Evolutionary conservation across 192 early-diverging fungal genomes (phyloP), one percentile per base, ranked within the genome.

Genomic region (Backusella psychrophila): DNA sequence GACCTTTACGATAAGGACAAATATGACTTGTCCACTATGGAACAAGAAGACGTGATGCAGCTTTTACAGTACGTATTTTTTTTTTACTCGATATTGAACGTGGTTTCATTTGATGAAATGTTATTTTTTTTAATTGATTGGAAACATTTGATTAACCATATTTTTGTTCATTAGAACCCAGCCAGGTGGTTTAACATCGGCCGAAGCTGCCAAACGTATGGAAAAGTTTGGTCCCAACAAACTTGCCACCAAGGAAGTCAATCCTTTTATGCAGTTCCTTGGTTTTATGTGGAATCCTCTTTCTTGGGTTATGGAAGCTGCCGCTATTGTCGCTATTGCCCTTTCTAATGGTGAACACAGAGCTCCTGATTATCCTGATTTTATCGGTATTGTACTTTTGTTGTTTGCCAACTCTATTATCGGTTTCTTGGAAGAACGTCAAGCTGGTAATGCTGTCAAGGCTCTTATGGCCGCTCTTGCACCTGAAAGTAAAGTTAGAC

Each of bases 381-480:
- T 94, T 76, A 91, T 90, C 52, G 94, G 94, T 85, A 91, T 97
- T 52, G 77, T 94, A 34, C 78, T 93, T 49, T 87, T 97, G n/a
- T 83, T 97, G 80, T 44, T 96, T 63, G 89, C 86, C 74, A 97
- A 97, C 86, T 91, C 95, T 49, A 82, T 83, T 82, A 96, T 97
- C 74, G 95, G 95, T 74, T 97, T 86, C 83, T 81, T 92, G 73
- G 94, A 97, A 84, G 96, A 97, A 82, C 91, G 92, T 74, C 90
- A 93, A 44, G 94, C 96, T 59, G 95, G 94, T 80, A 92, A 91
- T 78, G 94, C 96, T 53, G 89, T 97, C 75, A 93, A 97, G 85
- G 96, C 95, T 23, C 87, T 97, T 75, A 97, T 95, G 89, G 93
- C 91, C 34, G 93, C 94, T 34, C 87, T 96, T 15, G 94, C 95